A percentile compares a stretch with the other conserved stretches of the same genome.
Conservation (phyloP, 768 basidiomycete genomes). For the Pleurotus sapidus region DNA sequence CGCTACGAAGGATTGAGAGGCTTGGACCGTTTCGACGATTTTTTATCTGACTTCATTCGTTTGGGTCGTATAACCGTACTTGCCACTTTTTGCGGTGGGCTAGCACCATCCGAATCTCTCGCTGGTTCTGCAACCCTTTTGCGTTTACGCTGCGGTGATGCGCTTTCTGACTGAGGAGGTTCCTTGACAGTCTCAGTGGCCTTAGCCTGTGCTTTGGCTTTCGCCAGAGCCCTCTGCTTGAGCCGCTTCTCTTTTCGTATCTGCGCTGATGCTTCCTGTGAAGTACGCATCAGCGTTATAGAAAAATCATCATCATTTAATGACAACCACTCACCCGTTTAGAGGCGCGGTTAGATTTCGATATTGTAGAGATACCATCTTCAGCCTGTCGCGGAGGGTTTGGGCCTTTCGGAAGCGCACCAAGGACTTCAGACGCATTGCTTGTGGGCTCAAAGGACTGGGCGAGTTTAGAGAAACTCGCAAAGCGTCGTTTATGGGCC, state of each 20-base stretch:
- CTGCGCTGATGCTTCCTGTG: constrained; percentile 28
- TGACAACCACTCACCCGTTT: constrained; percentile 49
- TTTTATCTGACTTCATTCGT: not conserved
- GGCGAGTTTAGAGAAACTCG: constrained; percentile 44
- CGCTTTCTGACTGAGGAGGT: not conserved
- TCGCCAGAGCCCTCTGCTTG: constrained; percentile 43
- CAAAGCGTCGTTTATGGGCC: constrained; percentile 64
- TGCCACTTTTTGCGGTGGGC: not conserved
- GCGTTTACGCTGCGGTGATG: not conserved
- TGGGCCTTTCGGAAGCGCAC: no score
- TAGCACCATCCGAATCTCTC: not conserved
- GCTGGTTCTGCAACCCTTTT: not conserved
- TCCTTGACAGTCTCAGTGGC: not conserved
- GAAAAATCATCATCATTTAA: not conserved
- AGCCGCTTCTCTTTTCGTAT: constrained; percentile 31
- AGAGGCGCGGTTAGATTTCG: constrained; percentile 54
- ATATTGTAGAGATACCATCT: not conserved
- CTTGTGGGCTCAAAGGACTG: constrained; percentile 33
- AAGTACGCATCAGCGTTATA: not conserved
- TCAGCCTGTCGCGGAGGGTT: constrained; percentile 13
- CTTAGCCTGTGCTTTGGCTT: constrained; percentile 32
- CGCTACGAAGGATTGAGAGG: no score
- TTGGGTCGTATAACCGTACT: not conserved
- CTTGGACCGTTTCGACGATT: not conserved
- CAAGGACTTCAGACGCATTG: constrained; percentile 37